Evolutionary conservation across 805 yeast genomes (phyloP), one percentile per base, ranked within the genome.

Genomic region (Barnettozyma botsteinii): DNA sequence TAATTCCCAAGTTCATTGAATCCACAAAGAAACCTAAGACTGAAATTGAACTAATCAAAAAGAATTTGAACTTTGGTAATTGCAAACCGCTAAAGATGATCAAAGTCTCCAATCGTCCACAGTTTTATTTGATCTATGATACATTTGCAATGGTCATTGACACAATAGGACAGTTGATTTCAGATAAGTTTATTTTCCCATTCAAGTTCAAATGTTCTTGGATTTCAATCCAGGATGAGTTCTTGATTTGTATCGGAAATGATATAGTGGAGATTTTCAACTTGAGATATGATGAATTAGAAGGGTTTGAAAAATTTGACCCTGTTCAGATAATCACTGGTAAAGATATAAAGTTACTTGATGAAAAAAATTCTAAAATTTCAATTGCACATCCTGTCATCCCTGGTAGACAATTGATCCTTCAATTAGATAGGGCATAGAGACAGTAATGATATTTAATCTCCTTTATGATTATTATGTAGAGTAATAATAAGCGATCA

Each of bases 181-280:
- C 61, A 28, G 62, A 60, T 31, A 50, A 53, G 9, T 68, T 64
- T 45, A 61, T 68, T 6, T 48, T 69, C 34, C 69, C 69, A 7
- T 56, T 70, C 42, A 69, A 67, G 41, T 69, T 68, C 43, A 61
- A 57, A 41, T 68, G 73, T 41, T 49, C 60, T 1, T 58, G 57
- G 2, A 72, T 68, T 6, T 62, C 69, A 3, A 58, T 74, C 14
- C 46, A 67, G 33, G 65, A 65, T 27, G 75, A 73, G 12, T 74
- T 66, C 49, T 57, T 79, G 40, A 55, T 79, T 7, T 57, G 82
- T 5, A 70, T 77, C 22, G 77, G 81, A 31, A 78, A 79, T 17
- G 87, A 83, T 48, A 70, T 79, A 34, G 67, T 85, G 8, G 95
- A 86, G 53, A 68, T 86, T 3, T 77, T 88, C 65, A 70, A 77